These are phyloP conservation scores for Calocybe cyanea DNA, from an alignment of 768 basidiomycete species.

Conservation along the genomic window DNA sequence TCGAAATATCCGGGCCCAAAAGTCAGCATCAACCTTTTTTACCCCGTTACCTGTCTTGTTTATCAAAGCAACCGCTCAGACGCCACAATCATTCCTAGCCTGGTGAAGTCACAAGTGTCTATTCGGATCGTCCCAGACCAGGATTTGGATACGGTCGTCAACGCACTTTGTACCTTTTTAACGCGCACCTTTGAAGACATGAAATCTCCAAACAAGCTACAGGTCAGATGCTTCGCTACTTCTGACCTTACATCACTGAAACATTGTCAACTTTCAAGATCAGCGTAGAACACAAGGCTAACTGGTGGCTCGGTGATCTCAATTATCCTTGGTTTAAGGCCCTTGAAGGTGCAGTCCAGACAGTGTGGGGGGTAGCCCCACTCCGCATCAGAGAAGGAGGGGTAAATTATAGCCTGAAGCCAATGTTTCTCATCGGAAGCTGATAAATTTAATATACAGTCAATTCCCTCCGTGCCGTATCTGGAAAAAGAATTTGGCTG, in stretches of 20 bases:
- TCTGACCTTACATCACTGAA: no score
- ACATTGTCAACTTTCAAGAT: conserved; percentile 43
- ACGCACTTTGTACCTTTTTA: conserved; percentile 57
- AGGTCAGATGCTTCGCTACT: conserved; percentile 37
- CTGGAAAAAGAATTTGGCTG: conserved; percentile 90
- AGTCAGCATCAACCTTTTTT: conserved; percentile 43
- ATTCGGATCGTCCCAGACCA: conserved; percentile 96
- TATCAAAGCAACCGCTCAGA: conserved; percentile 39
- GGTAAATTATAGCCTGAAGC: conserved; percentile 39
- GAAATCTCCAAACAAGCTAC: conserved; percentile 65
- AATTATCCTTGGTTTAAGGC: conserved; percentile 84
- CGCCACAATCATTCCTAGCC: conserved; percentile 84
- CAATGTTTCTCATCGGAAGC: conserved; percentile 2
- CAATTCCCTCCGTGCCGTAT: conserved; percentile 91
- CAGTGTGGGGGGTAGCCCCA: conserved; percentile 86
- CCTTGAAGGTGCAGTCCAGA: conserved; percentile 74
- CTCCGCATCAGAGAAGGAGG: conserved; percentile 92
- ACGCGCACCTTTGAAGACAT: conserved; percentile 52
- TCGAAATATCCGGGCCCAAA: conserved; percentile 77
- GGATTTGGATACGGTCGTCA: conserved; percentile 64
- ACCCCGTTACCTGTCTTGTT: no score
- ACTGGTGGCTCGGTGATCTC: conserved; percentile 95
- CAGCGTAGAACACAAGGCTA: conserved; percentile 75
- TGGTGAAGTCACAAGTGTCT: conserved; percentile 81
- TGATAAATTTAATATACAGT: conserved; percentile 39